Evolutionary conservation across 371 early-diverging fungal genomes (phyloP).

Genomic region (Apophysomyces ossiformis): DNA sequence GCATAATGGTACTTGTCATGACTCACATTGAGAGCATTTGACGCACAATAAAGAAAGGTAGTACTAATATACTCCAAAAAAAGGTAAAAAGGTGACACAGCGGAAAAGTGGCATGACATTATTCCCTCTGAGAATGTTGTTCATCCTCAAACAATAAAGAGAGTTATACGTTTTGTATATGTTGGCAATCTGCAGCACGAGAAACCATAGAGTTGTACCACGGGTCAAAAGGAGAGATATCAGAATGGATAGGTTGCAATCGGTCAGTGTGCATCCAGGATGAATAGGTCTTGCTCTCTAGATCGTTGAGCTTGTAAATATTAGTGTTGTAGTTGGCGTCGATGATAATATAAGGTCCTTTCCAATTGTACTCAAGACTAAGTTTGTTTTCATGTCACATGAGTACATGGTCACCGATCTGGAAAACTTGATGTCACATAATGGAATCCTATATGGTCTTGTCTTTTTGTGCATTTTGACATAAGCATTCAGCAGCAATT

Average conservation of each 20-base stretch:
- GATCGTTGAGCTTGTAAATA: constrained; percentile 14
- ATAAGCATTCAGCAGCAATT: constrained; percentile 6
- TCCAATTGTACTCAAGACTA: constrained; percentile 19
- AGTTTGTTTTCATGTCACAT: constrained; percentile 13
- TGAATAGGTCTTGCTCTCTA: constrained; percentile 8
- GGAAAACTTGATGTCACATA: constrained; percentile 10
- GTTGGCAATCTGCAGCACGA: no score
- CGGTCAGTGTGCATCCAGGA: constrained; percentile 18
- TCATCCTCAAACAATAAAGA: background rate
- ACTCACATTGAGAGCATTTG: no score
- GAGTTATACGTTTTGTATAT: no score
- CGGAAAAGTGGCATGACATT: background rate
- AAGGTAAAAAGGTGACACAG: no score
- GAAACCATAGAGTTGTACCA: background rate
- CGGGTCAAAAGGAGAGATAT: background rate
- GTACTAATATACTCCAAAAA: no score
- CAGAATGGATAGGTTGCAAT: background rate
- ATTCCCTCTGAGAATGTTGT: background rate
- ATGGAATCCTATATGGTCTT: constrained; percentile 27
- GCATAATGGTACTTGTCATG: no score
- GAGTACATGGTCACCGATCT: constrained; percentile 21
- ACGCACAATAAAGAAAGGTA: no score
- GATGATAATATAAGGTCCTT: constrained; percentile 13
- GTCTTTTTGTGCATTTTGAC: constrained; percentile 8
- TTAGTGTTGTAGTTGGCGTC: constrained; percentile 2